phyloP scores from a whole-genome alignment of 2,329 filamentous ascomycete species.

The Paracamarosporium sp. region DNA sequence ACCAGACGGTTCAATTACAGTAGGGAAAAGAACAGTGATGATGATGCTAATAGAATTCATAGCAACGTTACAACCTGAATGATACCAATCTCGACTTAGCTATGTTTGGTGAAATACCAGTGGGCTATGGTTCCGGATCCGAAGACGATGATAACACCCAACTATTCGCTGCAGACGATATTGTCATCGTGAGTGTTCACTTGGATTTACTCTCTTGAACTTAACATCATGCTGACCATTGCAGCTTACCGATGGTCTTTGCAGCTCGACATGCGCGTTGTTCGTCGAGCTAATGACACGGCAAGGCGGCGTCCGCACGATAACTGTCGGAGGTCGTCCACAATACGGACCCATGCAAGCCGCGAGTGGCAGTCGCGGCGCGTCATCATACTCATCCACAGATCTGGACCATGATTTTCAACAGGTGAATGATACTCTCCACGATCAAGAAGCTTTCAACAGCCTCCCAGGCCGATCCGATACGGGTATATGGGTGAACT shows the following conservation, averaged over 20 bases:
- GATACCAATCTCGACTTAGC: slow-evolving; percentile 9
- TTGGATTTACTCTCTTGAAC: neutral
- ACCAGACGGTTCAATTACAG: too few relatives aligned
- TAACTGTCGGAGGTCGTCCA: slow-evolving; percentile 64
- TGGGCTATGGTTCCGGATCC: neutral
- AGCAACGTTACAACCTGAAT: slow-evolving; percentile 25
- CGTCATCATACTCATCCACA: slow-evolving; percentile 40
- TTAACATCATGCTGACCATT: neutral
- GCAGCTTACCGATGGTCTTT: slow-evolving; percentile 58
- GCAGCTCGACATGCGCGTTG: slow-evolving; percentile 63
- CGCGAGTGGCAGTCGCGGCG: slow-evolving; percentile 66
- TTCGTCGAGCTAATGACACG: slow-evolving; percentile 58
- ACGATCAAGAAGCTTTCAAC: neutral
- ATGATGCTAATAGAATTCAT: too few relatives aligned
- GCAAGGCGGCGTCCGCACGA: slow-evolving; percentile 57
- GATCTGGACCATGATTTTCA: slow-evolving; percentile 36
- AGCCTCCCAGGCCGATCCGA: slow-evolving; percentile 8
- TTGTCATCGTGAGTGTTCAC: slow-evolving; percentile 28
- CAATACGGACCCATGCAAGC: slow-evolving; percentile 61
- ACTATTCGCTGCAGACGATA: slow-evolving; percentile 26
- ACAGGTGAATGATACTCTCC: slow-evolving; percentile 12
- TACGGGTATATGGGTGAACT: slow-evolving; percentile 27
- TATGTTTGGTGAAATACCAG: slow-evolving; percentile 37
- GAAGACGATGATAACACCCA: neutral
- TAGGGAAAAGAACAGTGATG: too few relatives aligned